A percentile compares a stretch with the other conserved stretches of the same genome.
Conservation (phyloP, 257 asterid species). For the Solanum chaucha region DNA sequence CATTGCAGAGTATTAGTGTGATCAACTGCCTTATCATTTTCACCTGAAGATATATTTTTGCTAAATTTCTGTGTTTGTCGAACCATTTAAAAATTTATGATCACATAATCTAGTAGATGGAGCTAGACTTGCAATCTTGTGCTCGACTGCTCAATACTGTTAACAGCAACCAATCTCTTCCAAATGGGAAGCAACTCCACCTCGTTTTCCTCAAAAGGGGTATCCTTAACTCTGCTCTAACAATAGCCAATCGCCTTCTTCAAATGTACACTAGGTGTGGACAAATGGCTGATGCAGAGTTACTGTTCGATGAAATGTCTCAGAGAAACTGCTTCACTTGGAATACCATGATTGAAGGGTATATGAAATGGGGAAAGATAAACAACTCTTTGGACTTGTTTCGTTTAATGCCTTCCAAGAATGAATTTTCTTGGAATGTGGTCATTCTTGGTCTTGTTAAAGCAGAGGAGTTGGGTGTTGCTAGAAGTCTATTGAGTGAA, state of each 20-base stretch:
- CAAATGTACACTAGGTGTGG: constrained; percentile 73
- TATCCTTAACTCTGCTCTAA: constrained; percentile 36
- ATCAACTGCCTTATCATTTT: not conserved
- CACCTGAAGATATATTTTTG: not conserved
- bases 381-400: constrained; percentile 26
- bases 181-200: constrained; percentile 65
- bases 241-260: constrained; percentile 62
- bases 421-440: constrained; percentile 72
- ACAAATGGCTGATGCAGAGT: constrained; percentile 28
- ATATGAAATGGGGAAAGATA: constrained; percentile 31
- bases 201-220: constrained; percentile 70
- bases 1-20: not conserved
- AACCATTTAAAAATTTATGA: not conserved
- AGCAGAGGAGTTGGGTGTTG: constrained; percentile 45
- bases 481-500: constrained; percentile 26
- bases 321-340: constrained; percentile 55
- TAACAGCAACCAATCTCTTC: constrained; percentile 18
- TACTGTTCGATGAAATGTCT: constrained; percentile 71
- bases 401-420: constrained; percentile 38
- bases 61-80: not conserved
- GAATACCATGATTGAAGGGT: constrained; percentile 74
- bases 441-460: constrained; percentile 40
- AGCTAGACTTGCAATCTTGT: constrained; percentile 36
- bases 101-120: constrained; percentile 12
- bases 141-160: constrained; percentile 54